Percentiles rank a stretch among this genome's conserved stretches.
These are phyloP conservation scores for Talinum fruticosum DNA, from an alignment of 148 eudicot species.

Conservation along the genomic window DNA sequence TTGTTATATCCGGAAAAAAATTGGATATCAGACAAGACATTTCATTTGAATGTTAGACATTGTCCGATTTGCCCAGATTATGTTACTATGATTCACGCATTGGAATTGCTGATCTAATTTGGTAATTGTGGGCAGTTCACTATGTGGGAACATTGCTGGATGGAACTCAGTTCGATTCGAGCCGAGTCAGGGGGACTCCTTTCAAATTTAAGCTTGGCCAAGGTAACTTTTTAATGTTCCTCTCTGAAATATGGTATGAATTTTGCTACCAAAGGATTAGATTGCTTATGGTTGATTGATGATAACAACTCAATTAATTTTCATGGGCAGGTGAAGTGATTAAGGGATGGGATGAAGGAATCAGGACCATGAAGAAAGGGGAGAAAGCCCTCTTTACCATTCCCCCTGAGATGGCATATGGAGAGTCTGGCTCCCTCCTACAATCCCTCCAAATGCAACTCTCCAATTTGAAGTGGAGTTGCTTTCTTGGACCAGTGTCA, in stretches of 20 bases:
- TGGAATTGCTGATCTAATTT: not conserved
- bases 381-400: constrained; percentile 80
- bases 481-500: constrained; percentile 70
- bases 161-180: constrained; percentile 81
- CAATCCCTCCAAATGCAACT: constrained; percentile 81
- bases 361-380: constrained; percentile 93
- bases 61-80: not conserved
- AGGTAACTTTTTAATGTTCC: constrained; percentile 36
- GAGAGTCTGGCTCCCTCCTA: constrained; percentile 91
- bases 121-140: constrained; percentile 52
- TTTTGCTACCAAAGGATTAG: not conserved
- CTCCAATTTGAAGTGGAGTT: constrained; percentile 85
- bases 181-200: constrained; percentile 73
- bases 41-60: too few relatives aligned
- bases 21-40: too few relatives aligned
- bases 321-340: constrained; percentile 69
- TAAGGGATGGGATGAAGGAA: constrained; percentile 88
- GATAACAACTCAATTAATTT: not conserved
- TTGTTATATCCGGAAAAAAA: too few relatives aligned
- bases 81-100: not conserved
- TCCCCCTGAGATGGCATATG: constrained; percentile 86
- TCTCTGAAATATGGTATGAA: not conserved
- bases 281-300: not conserved
- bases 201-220: constrained; percentile 83
- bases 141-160: constrained; percentile 81